These are phyloP conservation scores for Elsinoe batatas DNA, from an alignment of 2,329 filamentous ascomycete genomes.

Conservation along the genomic window DNA sequence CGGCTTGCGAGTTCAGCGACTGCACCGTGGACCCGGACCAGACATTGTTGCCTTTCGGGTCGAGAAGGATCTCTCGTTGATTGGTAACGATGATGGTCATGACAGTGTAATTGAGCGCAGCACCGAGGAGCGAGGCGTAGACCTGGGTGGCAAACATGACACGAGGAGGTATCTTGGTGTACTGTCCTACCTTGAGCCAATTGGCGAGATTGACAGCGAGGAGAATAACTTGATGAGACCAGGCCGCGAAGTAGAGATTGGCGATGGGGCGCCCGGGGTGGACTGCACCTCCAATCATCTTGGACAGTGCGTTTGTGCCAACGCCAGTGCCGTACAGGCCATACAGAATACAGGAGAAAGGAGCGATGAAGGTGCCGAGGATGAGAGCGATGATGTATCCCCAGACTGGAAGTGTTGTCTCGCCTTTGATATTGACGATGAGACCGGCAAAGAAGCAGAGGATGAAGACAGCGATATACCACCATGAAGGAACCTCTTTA, in stretches of 20 bases:
- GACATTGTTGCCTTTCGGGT: slow-evolving; percentile 12
- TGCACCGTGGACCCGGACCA: slow-evolving; percentile 13
- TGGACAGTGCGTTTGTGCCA: slow-evolving; percentile 49
- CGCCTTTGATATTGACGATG: slow-evolving; percentile 23
- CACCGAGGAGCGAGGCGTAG: slow-evolving; percentile 46
- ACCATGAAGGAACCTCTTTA: slow-evolving; percentile 37
- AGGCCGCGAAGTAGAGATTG: slow-evolving; percentile 9
- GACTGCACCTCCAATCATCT: slow-evolving; percentile 46
- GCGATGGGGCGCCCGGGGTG: slow-evolving; percentile 7
- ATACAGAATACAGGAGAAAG: slow-evolving; percentile 39
- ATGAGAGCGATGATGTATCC: slow-evolving; percentile 24
- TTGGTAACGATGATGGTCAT: slow-evolving; percentile 33
- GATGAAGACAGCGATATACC: slow-evolving; percentile 25
- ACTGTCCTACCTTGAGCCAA: slow-evolving; percentile 11
- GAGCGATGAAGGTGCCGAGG: slow-evolving; percentile 33
- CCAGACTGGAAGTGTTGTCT: slow-evolving; percentile 27
- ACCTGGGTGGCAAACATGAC: slow-evolving; percentile 44
- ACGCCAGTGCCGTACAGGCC: slow-evolving; percentile 48
- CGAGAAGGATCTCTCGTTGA: slow-evolving; percentile 14
- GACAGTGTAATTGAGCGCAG: slow-evolving; percentile 45
- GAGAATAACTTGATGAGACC: slow-evolving; percentile 45
- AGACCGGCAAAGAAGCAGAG: slow-evolving; percentile 24
- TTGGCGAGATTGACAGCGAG: slow-evolving; percentile 38
- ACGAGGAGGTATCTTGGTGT: slow-evolving; percentile 6
- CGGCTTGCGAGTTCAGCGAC: slow-evolving; percentile 10